Base-by-base conservation (phyloP, 2,329 filamentous ascomycete genomes). In the Fusarium tjaetaba region DNA sequence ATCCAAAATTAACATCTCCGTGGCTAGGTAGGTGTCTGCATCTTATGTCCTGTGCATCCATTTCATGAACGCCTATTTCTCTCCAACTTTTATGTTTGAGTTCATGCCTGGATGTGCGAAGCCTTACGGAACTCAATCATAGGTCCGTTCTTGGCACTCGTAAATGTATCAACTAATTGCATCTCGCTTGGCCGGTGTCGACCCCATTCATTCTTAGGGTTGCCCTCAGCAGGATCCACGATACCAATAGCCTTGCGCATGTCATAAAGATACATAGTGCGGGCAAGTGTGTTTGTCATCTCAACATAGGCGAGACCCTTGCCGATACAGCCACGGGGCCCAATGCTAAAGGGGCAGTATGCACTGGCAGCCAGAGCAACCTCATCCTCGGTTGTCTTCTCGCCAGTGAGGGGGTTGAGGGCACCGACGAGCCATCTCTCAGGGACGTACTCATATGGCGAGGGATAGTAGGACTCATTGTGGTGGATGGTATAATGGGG, bases 271-370 rank as follows among this genome's bases (percentile, higher is more conserved):
- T 85, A 92, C 66, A 93, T 77, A 26, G 90, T 84, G 20, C 91
- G 82, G 39, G 91, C 91, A 61, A 93, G 80, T 5, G 90, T 88
- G 10, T 89, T 87, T 58, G 84, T 88, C 87, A 93, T 88, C 84
- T 93, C 91, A 49, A 88, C 86, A 75, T 93, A 92, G 4, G 91
- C 91, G 49, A 93, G 81, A 1, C 88, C 87, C 85, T 93, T 94
- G 1, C 92, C 92, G 61, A 94, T 93, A 78, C 92, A 94, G 5
- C 91, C 91, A 16, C 92, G 84, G 0, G 91, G 90, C 0, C 92
- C 92, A 70, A 93, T 84, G 51, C 88, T 91, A 76, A 94, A 94
- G 4, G 94, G 92, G 71, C 91, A 94, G 82, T 93, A 96, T 1
- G 93, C 93, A 39, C 86, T 87, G 57, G 92, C 88, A 5, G 92